Evolutionary conservation across 1,139 yeast species (phyloP), one percentile per base, ranked within the genome.

Genomic region (Hyphopichia burtonii): DNA sequence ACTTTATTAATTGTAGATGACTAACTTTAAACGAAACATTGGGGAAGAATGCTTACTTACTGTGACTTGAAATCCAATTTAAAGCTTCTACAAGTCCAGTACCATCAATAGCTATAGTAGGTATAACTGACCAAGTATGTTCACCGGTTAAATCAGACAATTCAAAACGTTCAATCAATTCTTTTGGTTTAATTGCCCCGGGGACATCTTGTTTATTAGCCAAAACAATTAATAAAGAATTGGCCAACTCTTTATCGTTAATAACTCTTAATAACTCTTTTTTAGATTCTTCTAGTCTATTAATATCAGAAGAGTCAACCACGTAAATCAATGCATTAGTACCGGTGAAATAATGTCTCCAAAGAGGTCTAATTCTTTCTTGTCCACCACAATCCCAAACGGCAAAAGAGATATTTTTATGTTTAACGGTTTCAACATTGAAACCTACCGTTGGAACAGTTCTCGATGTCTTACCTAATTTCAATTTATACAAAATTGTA

Each of bases 381-480:
- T 89, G 96, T 61, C 96, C 97, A 67, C 96, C 97, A 44, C 94
- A 94, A 64, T 90, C 97, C 97, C 97, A 91, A 52, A 93, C 94
- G 48, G 93, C 93, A 73, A 90, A 89, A 46, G 87, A 82, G 47
- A 90, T 83, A 62, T 88, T 88, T 63, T 86, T 87, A 63, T 86
- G 91, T 47, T 86, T 83, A 52, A 91, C 90, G 8, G 96, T 88
- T 65, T 91, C 97, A 44, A 90, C 96, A 64, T 90, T 90, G 68
- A 88, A 91, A 2, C 96, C 97, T 22, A 90, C 96, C 0, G 96
- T 91, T 20, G 96, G 97, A 6, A 88, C 95, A 1, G 96, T 87
- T 39, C 86, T 81, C 48, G 85, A 81, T 38, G 87, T 78, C 59
- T 83, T 84, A 42, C 89, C 89, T 44, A 85, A 69, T 61, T 86